Evolutionary conservation across 2,329 filamentous ascomycete species (phyloP).

Genomic region (Amauroascus niger): DNA sequence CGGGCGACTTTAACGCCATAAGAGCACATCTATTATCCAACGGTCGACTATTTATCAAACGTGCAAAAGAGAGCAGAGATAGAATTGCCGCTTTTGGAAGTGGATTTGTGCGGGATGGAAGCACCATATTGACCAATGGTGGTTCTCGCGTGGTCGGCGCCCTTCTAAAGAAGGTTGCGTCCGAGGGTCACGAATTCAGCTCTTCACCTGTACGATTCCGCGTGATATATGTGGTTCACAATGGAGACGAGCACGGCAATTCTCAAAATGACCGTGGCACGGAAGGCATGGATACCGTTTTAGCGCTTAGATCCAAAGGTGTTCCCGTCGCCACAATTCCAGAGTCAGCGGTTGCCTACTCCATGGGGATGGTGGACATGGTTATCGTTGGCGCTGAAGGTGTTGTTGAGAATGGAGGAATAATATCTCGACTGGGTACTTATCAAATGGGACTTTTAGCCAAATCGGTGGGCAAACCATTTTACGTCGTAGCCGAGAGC

Average conservation of each 20-base stretch:
- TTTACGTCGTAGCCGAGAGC: constrained; percentile 88
- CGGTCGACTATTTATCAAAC: constrained; percentile 72
- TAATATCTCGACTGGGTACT: constrained; percentile 77
- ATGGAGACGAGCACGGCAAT: constrained; percentile 23
- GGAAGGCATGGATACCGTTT: constrained; percentile 63
- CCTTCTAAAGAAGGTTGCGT: constrained; percentile 63
- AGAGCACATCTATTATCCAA: constrained; percentile 76
- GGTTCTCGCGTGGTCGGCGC: constrained; percentile 75
- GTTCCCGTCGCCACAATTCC: constrained; percentile 76
- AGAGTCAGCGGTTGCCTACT: constrained; percentile 66
- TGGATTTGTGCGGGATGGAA: constrained; percentile 67
- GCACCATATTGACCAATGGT: constrained; percentile 80
- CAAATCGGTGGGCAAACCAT: constrained; percentile 60
- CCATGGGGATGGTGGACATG: constrained; percentile 62
- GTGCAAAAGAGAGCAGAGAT: constrained; percentile 75
- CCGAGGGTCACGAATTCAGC: constrained; percentile 46
- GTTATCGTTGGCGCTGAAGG: constrained; percentile 64
- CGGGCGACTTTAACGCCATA: constrained; percentile 70
- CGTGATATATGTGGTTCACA: constrained; percentile 64
- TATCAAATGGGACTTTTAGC: constrained; percentile 81
- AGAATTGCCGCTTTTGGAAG: constrained; percentile 72
- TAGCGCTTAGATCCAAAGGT: constrained; percentile 59
- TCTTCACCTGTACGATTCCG: constrained; percentile 58
- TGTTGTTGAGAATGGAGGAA: constrained; percentile 86
- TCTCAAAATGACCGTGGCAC: constrained; percentile 30